Base-by-base conservation (phyloP, 1,284 basidiomycete species). In the Tilletia walkeri region DNA sequence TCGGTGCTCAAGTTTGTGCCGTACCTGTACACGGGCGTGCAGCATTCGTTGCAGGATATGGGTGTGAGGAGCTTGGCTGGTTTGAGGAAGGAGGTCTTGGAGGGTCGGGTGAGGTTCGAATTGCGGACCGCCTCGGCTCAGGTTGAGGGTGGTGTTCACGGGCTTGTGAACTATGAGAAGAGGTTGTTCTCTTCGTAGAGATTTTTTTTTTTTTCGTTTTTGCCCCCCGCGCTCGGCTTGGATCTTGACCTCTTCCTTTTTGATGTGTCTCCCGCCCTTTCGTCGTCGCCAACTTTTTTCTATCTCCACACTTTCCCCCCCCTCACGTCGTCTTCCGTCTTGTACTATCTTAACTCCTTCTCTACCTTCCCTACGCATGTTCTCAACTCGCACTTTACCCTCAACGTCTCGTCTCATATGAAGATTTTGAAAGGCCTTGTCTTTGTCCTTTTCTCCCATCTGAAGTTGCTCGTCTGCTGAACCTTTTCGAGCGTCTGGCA, bases 11-110 rank as follows among this genome's bases (percentile, higher is more conserved):
- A 84, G 74, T 97, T 95, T 85, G 84, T 96, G 68, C 95, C 94
- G 7, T 99, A 99, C 85, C 87, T 99, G 59, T 88, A 94, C 82
- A 90, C 90, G 24, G 95, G 95, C 65, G 86, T 99, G 63, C 95
- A 97, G 86, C 95, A 99, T 86, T 95, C 93, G 76, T 86, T 98
- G 75, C 95, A 99, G 86, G 95, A 99, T 80, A 89, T 95, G 76
- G 96, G 95, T 48, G 89, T 94, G 54, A 88, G 84, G 79, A 91
- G 86, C 76, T 86, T 94, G 67, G 78, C 73, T 45, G 87, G 88
- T 77, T 86, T 98, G 67, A 87, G 88, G 78, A 85, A 86, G 24
- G 89, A 88, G 14, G 92, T 93, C 0, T 85, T 83, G 48, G 85
- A 85, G 12, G 92, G 92, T 34, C 85, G 84, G 68, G 91, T 97